These are phyloP conservation scores for Aspergillus fructus DNA, from an alignment of 2,329 filamentous ascomycete species.

Conservation along the genomic window DNA sequence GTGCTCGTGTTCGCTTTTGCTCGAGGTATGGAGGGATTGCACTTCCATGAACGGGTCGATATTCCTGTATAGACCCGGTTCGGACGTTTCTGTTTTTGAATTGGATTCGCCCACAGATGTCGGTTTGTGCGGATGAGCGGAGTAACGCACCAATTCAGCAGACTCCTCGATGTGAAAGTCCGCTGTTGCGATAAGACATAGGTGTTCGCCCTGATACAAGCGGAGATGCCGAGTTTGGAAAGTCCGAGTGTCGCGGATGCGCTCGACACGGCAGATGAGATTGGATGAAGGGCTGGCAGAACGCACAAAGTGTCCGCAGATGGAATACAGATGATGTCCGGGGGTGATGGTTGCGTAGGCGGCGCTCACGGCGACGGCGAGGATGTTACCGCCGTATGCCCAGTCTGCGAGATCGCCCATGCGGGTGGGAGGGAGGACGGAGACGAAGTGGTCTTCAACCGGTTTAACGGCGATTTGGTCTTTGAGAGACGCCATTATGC, in stretches of 20 bases:
- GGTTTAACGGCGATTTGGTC: not conserved
- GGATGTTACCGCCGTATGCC: conserved; percentile 2
- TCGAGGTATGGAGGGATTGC: accelerated
- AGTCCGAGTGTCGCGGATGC: not conserved
- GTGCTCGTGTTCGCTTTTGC: not conserved
- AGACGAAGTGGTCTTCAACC: not conserved
- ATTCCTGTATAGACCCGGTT: not conserved
- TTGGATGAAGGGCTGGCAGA: not conserved
- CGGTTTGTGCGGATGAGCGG: not conserved
- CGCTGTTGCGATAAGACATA: not conserved
- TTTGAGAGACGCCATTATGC: not conserved
- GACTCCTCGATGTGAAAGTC: not conserved
- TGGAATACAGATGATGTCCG: not conserved
- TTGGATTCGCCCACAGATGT: not conserved
- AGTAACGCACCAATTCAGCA: not conserved
- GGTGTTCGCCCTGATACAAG: not conserved
- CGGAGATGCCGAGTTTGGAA: not conserved
- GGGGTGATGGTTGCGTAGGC: not conserved
- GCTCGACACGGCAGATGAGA: not conserved
- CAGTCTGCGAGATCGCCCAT: conserved; percentile 1
- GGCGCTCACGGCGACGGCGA: not conserved
- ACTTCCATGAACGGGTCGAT: not conserved
- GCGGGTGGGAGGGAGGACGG: not conserved
- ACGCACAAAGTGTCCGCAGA: not conserved
- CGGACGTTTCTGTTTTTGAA: not conserved